Evolutionary conservation across 192 early-diverging fungal species (phyloP), one percentile per base, ranked within the genome.

Genomic region (Coemansia sp.): DNA sequence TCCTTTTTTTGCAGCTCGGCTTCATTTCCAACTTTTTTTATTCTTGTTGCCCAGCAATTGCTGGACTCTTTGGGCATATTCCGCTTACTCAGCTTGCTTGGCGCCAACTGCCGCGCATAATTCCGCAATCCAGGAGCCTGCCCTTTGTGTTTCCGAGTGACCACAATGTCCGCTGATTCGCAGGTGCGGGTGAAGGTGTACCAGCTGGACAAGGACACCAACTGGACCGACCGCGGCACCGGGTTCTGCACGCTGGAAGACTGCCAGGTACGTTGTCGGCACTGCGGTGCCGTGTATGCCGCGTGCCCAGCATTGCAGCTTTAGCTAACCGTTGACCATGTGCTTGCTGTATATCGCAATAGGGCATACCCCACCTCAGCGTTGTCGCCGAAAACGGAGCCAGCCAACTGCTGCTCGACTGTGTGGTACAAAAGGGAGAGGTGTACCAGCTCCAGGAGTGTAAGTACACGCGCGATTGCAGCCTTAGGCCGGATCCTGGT

Each of bases 371-470:
- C 17, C 79, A 84, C 19, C 60, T 87, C 31, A 78, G 82, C 31
- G 86, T 87, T 12, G 75, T 67, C 32, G 87, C 87, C 59, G 82
- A 85, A 35, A 69, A 76, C 27, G 73, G 80, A 17, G 60, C 72
- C 15, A 75, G 70, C 29, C 68, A 53, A 43, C 21, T 85, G 9
- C 57, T 95, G 22, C 67, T 97, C 56, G 87, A 86, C 44, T 85
- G 87, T 30, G 80, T 81, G 32, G 88, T 97, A 34, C 77, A 82
- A 48, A 79, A 77, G 21, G 83, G 87, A 30, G 80, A 85, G 43
- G 78, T 85, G 2, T 95, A 94, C 68, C 82, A 86, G 54, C 79
- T 84, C 31, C 93, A 95, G 53, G 90, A 97, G 80, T 87, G 93
- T 94, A 69, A 19, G 65, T 64, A 46, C 29, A 25, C 25, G 22